Evolutionary conservation across 495 filamentous ascomycete species (phyloP).

Genomic region (Penicillium desertorum): DNA sequence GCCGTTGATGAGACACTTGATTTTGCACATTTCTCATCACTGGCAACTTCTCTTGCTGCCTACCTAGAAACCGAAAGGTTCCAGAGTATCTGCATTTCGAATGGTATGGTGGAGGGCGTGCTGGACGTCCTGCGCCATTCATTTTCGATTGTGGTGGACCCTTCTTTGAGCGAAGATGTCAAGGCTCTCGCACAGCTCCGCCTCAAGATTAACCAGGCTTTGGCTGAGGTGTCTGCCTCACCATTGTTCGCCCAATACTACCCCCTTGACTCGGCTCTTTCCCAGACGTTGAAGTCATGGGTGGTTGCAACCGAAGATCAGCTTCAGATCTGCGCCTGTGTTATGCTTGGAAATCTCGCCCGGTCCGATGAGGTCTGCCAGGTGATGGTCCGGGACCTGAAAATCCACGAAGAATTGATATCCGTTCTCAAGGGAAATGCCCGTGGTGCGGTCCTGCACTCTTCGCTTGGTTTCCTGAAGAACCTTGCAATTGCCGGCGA

Average conservation of each 20-base stretch:
- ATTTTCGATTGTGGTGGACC: constrained; percentile 27
- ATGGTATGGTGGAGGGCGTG: constrained; percentile 33
- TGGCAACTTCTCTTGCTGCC: constrained; percentile 34
- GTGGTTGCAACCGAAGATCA: constrained; percentile 50
- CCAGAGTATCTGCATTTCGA: constrained; percentile 40
- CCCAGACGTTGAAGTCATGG: constrained; percentile 57
- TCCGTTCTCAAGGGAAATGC: constrained; percentile 48
- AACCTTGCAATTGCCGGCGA: constrained; percentile 68
- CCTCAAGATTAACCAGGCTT: constrained; percentile 52
- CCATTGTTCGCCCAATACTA: constrained; percentile 53
- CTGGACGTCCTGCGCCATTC: constrained; percentile 38
- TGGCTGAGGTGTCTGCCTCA: constrained; percentile 64
- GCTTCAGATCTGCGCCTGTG: constrained; percentile 70
- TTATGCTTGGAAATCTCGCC: constrained; percentile 75
- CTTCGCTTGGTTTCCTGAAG: constrained; percentile 71
- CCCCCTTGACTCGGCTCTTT: constrained; percentile 48
- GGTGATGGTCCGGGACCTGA: constrained; percentile 52
- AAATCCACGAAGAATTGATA: constrained; percentile 57
- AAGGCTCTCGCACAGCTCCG: constrained; percentile 55
- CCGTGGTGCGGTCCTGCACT: constrained; percentile 59
- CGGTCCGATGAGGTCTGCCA: constrained; percentile 65
- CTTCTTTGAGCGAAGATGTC: constrained; percentile 46
- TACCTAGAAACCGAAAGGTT: constrained; percentile 45
- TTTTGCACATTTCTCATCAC: constrained; percentile 34
- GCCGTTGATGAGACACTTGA: constrained; percentile 25